phyloP scores from a whole-genome alignment of 768 basidiomycete genomes.

The Phanerochaete carnosa region DNA sequence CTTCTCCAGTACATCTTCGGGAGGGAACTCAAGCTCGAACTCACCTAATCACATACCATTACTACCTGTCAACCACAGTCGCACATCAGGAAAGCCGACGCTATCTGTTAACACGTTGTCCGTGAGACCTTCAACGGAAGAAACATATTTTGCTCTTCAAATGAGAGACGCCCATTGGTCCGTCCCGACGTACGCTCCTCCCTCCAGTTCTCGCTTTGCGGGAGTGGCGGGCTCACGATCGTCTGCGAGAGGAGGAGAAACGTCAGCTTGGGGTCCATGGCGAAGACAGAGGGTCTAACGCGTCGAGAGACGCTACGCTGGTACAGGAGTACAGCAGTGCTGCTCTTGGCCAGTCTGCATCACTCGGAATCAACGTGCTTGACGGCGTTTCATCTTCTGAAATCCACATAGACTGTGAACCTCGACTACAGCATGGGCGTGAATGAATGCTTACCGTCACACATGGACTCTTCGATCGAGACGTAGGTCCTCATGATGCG shows the following conservation, averaged over 20 bases:
- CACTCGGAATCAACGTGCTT: constrained; percentile 5
- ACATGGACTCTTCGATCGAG: constrained; percentile 5
- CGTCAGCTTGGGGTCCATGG: no score
- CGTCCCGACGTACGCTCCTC: constrained; percentile 8
- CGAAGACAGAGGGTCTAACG: not conserved
- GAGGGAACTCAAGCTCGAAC: constrained; percentile 3
- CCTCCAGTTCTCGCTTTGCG: constrained; percentile 9
- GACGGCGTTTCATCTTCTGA: constrained; percentile 9
- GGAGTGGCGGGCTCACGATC: constrained; percentile 7
- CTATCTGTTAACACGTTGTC: not conserved
- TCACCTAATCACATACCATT: no score
- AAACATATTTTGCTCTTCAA: constrained; percentile 6
- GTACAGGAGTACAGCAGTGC: constrained; percentile 7
- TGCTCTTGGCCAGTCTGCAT: no score
- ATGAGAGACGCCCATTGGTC: not conserved
- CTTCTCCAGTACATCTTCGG: not conserved
- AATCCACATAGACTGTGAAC: not conserved
- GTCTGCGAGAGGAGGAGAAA: not conserved
- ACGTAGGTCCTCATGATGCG: constrained; percentile 11
- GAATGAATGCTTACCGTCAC: not conserved
- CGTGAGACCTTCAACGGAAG: constrained; percentile 1
- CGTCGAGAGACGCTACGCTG: not conserved
- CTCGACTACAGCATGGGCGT: not conserved
- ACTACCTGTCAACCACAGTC: constrained; percentile 1
- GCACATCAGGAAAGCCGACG: constrained; percentile 9